Evolutionary conservation across 179 eudicot species (phyloP).

Genomic region (Beta corolliflora): DNA sequence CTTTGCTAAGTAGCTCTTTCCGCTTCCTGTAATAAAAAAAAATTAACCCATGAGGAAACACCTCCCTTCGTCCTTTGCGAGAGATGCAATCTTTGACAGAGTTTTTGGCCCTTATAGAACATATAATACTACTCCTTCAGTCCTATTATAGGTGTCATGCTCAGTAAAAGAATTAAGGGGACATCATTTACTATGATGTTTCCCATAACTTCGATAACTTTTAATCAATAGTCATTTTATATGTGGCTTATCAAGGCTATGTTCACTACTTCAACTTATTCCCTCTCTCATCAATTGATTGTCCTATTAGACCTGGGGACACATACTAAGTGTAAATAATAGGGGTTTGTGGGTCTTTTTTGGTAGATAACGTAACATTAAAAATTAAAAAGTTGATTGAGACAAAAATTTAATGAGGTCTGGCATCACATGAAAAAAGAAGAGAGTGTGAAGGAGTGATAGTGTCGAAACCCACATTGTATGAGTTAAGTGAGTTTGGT

Average conservation of each 20-base stretch:
- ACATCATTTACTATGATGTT: neutral
- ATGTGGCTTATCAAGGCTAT: neutral
- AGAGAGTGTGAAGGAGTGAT: too few relatives aligned
- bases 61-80: neutral
- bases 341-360: too few relatives aligned
- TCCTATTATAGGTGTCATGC: neutral
- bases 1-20: constrained; percentile 96
- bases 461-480: too few relatives aligned
- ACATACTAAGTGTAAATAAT: too few relatives aligned
- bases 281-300: too few relatives aligned
- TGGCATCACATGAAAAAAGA: too few relatives aligned
- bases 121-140: neutral
- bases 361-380: too few relatives aligned
- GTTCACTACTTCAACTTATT: too few relatives aligned
- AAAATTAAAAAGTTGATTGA: too few relatives aligned
- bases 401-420: too few relatives aligned
- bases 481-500: too few relatives aligned
- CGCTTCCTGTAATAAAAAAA: constrained; percentile 66
- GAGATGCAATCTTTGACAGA: neutral
- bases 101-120: neutral
- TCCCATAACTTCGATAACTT: neutral
- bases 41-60: neutral
- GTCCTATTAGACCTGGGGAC: too few relatives aligned
- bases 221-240: neutral
- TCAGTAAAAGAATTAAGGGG: neutral